A percentile compares a stretch with the other conserved stretches of the same genome.
These are phyloP conservation scores for Madurella fahalii DNA, from an alignment of 2,329 filamentous ascomycete species.

Conservation along the genomic window DNA sequence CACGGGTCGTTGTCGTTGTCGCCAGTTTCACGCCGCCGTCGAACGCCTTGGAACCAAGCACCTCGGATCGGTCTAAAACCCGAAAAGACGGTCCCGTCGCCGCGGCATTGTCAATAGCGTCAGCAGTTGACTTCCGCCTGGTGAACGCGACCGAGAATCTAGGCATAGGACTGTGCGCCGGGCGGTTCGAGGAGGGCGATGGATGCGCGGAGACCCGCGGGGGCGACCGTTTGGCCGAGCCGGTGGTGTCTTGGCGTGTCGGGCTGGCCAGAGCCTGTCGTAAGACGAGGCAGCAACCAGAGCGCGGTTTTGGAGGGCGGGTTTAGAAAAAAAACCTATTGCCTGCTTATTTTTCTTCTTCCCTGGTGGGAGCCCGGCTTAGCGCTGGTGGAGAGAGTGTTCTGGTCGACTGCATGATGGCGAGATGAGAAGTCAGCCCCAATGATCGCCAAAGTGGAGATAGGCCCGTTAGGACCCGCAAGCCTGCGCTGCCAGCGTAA, in stretches of 20 bases:
- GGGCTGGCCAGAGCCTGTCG: neutral
- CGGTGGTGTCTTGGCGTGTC: neutral
- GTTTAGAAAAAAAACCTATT: neutral
- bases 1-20: slow-evolving; percentile 35
- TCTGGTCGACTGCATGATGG: neutral
- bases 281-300: neutral
- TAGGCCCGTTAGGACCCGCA: neutral
- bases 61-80: slow-evolving; percentile 52
- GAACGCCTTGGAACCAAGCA: slow-evolving; percentile 43
- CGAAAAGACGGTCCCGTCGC: slow-evolving; percentile 52
- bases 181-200: neutral
- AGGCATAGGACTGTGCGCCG: slow-evolving; percentile 46
- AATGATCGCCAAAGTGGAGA: neutral
- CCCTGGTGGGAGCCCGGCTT: too few species aligned
- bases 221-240: neutral
- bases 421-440: neutral
- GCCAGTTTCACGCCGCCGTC: slow-evolving; percentile 46
- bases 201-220: neutral
- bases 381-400: too few species aligned
- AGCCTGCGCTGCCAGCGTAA: too few species aligned
- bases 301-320: too few species aligned
- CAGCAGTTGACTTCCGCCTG: slow-evolving; percentile 57
- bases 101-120: slow-evolving; percentile 50
- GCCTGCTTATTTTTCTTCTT: too few species aligned
- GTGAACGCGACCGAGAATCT: slow-evolving; percentile 57